These are phyloP conservation scores for Mrakia blollopis DNA, from an alignment of 768 basidiomycete genomes.

Conservation along the genomic window DNA sequence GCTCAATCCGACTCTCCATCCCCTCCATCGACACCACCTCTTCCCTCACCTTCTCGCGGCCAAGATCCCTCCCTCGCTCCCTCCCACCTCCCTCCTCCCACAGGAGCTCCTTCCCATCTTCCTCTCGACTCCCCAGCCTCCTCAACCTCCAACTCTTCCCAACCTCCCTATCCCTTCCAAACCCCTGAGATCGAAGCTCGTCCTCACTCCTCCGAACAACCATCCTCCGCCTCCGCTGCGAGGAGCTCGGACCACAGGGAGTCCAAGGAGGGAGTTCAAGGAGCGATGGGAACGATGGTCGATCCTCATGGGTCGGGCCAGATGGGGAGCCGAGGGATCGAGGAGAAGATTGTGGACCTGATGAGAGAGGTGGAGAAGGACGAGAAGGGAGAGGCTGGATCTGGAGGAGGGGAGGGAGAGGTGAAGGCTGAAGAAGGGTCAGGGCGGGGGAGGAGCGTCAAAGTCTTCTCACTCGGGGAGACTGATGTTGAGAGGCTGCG, in stretches of 20 bases:
- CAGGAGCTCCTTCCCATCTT: not conserved
- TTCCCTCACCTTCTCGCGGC: not conserved
- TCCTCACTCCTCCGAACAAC: not conserved
- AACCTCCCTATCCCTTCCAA: not conserved
- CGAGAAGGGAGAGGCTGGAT: not conserved
- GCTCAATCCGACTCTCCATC: not conserved
- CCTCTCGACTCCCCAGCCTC: not conserved
- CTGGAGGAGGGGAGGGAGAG: not conserved
- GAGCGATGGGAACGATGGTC: not conserved
- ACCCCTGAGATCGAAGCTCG: not conserved
- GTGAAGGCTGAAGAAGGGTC: not conserved
- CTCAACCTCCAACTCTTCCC: not conserved
- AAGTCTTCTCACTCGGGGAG: not conserved
- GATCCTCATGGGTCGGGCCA: not conserved
- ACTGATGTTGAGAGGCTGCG: not conserved
- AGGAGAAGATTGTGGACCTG: conserved; percentile 20
- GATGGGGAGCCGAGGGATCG: not conserved
- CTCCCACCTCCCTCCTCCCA: not conserved
- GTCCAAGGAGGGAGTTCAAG: not conserved
- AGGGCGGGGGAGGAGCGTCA: not conserved
- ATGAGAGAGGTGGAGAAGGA: not conserved
- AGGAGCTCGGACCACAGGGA: not conserved
- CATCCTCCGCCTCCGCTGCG: not conserved
- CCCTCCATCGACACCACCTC: not conserved
- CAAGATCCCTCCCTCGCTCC: conserved; percentile 13